A percentile compares a stretch with the other conserved stretches of the same genome.
phyloP scores from a whole-genome alignment of 2,329 filamentous ascomycete genomes.

The Exophiala sp. region DNA sequence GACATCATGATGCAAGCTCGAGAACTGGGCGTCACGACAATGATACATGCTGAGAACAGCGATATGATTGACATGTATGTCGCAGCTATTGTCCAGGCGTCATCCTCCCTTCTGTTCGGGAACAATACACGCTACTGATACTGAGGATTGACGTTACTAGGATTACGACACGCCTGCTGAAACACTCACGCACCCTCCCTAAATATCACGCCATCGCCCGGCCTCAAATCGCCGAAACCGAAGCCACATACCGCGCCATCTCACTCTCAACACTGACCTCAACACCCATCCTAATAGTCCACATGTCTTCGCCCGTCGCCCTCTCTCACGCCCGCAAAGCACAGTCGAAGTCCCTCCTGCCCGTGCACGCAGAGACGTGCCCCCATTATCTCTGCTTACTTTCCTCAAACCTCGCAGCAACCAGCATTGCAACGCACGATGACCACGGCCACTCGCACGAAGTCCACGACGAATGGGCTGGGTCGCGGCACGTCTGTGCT shows the following conservation, averaged over 20 bases:
- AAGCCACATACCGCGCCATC: constrained; percentile 51
- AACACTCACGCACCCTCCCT: constrained; percentile 26
- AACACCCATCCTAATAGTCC: constrained; percentile 53
- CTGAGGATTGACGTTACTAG: background rate
- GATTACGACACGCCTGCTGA: constrained; percentile 24
- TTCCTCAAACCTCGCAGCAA: constrained; percentile 38
- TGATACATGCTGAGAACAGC: constrained; percentile 48
- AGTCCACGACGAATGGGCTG: constrained; percentile 39
- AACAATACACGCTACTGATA: background rate
- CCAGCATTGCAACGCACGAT: constrained; percentile 34
- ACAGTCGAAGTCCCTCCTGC: constrained; percentile 47
- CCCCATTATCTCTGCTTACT: constrained; percentile 57
- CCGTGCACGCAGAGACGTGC: constrained; percentile 57
- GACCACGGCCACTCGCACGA: constrained; percentile 33
- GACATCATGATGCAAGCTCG: constrained; percentile 42
- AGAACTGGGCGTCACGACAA: constrained; percentile 43
- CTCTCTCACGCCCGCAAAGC: constrained; percentile 49
- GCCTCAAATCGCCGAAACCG: constrained; percentile 41
- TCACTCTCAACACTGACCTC: constrained; percentile 49
- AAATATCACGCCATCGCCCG: constrained; percentile 43
- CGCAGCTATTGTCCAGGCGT: background rate
- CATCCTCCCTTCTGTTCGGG: background rate
- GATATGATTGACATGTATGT: constrained; percentile 41
- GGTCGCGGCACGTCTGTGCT: constrained; percentile 54
- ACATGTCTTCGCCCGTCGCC: constrained; percentile 49